Percentiles rank a stretch among this genome's conserved stretches.
These are phyloP conservation scores for Pythium phragmiticola DNA, from an alignment of 352 stramenopile species.

Conservation along the genomic window DNA sequence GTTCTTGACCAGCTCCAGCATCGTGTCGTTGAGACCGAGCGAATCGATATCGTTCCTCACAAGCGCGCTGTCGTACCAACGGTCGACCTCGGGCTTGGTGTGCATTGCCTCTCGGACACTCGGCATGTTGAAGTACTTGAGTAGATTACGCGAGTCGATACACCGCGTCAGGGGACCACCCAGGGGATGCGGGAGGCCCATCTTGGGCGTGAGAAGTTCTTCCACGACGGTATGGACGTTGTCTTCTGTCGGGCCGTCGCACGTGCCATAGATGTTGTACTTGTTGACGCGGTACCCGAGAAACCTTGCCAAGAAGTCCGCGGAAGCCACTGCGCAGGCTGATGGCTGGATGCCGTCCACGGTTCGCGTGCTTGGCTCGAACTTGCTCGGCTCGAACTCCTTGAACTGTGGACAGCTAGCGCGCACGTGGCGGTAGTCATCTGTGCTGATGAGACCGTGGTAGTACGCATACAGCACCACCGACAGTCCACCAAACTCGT, in stretches of 20 bases:
- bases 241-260: conserved; percentile 40
- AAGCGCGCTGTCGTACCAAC: conserved; percentile 40
- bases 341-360: conserved; percentile 14
- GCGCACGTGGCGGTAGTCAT: conserved; percentile 53
- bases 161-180: conserved; percentile 70
- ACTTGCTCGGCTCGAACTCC: conserved; percentile 37
- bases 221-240: conserved; percentile 39
- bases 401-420: conserved; percentile 36
- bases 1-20: conserved; percentile 27
- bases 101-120: conserved; percentile 77
- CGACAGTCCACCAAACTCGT: conserved; percentile 52
- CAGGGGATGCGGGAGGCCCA: conserved; percentile 43
- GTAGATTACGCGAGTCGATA: conserved; percentile 40
- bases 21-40: conserved; percentile 32
- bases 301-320: conserved; percentile 32
- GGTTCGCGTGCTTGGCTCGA: neutral
- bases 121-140: conserved; percentile 67
- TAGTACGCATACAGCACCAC: conserved; percentile 71
- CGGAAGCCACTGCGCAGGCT: conserved; percentile 25
- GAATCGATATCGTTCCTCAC: conserved; percentile 30
- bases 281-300: conserved; percentile 46
- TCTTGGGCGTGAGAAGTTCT: conserved; percentile 41
- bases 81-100: conserved; percentile 41
- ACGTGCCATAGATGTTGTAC: conserved; percentile 61
- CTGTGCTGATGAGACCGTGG: conserved; percentile 63